phyloP scores from a whole-genome alignment of 2,329 filamentous ascomycete genomes.

The Leptographium flavum region DNA sequence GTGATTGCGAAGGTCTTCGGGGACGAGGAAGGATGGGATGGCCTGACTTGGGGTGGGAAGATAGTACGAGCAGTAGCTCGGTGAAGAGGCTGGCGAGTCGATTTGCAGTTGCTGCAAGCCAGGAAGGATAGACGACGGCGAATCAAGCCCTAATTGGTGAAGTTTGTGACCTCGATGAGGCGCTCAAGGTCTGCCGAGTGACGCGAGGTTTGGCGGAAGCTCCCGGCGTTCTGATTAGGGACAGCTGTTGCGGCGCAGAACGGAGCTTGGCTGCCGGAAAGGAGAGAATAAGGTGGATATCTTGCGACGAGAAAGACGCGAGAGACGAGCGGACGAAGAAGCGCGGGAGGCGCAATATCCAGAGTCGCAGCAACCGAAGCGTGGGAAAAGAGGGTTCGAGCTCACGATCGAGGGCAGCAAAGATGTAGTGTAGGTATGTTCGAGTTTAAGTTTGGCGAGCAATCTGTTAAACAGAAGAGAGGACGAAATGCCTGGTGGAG shows the following conservation, averaged over 20 bases:
- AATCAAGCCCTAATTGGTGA: neutral
- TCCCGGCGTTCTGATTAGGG: neutral
- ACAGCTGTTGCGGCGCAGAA: neutral
- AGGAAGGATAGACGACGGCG: too few relatives aligned
- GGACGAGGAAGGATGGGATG: neutral
- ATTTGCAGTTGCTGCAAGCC: too few relatives aligned
- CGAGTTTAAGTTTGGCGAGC: neutral
- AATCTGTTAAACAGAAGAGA: neutral
- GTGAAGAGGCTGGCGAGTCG: neutral
- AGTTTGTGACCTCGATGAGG: too few relatives aligned
- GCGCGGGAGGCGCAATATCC: neutral
- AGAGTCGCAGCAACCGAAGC: neutral
- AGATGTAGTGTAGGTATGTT: neutral
- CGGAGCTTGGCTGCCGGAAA: neutral
- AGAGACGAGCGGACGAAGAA: neutral
- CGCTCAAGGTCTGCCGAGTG: too few relatives aligned
- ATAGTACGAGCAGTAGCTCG: neutral
- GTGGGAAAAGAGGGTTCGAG: neutral
- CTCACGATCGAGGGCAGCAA: neutral
- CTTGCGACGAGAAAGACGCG: neutral
- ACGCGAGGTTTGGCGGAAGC: neutral
- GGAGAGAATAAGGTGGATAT: neutral
- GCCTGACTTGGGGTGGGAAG: neutral
- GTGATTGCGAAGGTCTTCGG: neutral
- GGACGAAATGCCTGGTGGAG: constrained; percentile 1